Percentiles rank a stretch among this genome's conserved stretches.
phyloP scores from a whole-genome alignment of 2,329 filamentous ascomycete genomes.

The Lecanicillium sp. region DNA sequence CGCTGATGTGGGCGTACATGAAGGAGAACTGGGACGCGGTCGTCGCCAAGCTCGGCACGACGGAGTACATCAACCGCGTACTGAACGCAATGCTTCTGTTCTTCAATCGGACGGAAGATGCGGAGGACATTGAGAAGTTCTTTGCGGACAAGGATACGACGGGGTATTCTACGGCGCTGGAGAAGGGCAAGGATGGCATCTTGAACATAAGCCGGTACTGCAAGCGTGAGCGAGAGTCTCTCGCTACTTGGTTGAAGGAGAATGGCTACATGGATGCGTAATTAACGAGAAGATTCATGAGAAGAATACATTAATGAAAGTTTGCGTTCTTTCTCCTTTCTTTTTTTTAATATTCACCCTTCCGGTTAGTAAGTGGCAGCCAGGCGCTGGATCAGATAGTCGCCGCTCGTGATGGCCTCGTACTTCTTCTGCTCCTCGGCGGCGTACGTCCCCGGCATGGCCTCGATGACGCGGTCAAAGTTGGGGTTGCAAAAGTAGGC shows the following conservation, averaged over 20 bases:
- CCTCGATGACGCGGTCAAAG: constrained; percentile 68
- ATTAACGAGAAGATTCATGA: neutral
- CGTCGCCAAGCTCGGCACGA: constrained; percentile 68
- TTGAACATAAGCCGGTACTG: constrained; percentile 1
- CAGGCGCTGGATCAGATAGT: constrained; percentile 75
- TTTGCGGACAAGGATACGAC: constrained; percentile 81
- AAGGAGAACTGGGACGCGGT: constrained; percentile 76
- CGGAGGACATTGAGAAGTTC: constrained; percentile 75
- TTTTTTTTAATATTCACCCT: neutral
- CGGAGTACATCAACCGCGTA: constrained; percentile 83
- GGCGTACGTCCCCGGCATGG: constrained; percentile 69
- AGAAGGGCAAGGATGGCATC: constrained; percentile 65
- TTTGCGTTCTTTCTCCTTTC: too few species aligned
- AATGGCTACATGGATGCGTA: neutral
- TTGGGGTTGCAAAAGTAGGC: constrained; percentile 68
- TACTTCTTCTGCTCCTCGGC: constrained; percentile 70
- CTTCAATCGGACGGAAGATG: constrained; percentile 63
- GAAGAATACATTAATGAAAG: too few species aligned
- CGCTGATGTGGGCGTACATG: constrained; percentile 76
- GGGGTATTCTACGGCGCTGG: constrained; percentile 78
- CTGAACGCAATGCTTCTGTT: constrained; percentile 70
- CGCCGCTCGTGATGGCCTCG: constrained; percentile 65
- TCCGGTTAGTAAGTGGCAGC: constrained; percentile 59
- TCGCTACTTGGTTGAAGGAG: constrained; percentile 2
- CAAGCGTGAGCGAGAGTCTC: constrained; percentile 1